Conservation (phyloP, 495 filamentous ascomycete species). For the Penicillium silybi region DNA sequence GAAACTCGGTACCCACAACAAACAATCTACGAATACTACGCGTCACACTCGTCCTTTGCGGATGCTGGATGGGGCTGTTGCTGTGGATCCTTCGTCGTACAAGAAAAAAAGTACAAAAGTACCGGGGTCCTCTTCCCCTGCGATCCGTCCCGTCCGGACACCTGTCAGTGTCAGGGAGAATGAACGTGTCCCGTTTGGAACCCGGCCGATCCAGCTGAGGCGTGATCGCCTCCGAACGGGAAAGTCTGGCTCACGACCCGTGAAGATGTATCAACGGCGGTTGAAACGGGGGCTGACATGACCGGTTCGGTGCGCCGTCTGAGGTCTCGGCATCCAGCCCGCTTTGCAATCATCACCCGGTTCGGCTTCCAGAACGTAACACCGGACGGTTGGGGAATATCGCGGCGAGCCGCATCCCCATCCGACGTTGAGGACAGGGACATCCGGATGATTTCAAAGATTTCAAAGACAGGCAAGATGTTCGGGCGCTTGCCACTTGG, state of each 20-base stretch:
- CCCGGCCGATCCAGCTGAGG: not conserved
- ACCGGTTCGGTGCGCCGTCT: not conserved
- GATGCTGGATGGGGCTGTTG: not conserved
- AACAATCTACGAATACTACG: not conserved
- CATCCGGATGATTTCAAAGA: too few relatives aligned
- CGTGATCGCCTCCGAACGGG: not conserved
- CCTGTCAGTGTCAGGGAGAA: not conserved
- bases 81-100: not conserved
- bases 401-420: not conserved
- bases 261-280: not conserved
- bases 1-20: not conserved
- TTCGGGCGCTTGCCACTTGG: not conserved
- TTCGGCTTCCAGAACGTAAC: not conserved
- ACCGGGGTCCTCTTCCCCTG: not conserved
- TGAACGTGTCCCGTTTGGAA: not conserved
- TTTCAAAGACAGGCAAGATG: not conserved
- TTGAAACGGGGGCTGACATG: not conserved
- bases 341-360: not conserved
- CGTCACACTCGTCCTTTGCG: not conserved
- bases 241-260: constrained; percentile 7
- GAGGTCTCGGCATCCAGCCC: not conserved
- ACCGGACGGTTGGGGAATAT: constrained; percentile 1
- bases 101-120: constrained; percentile 5
- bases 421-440: too few relatives aligned
- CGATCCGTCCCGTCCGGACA: constrained; percentile 5